Percentiles rank a stretch among this genome's conserved stretches.
Evolutionary conservation across 2,329 filamentous ascomycete genomes (phyloP).

Genomic region (Pseudocercospora fuligena): DNA sequence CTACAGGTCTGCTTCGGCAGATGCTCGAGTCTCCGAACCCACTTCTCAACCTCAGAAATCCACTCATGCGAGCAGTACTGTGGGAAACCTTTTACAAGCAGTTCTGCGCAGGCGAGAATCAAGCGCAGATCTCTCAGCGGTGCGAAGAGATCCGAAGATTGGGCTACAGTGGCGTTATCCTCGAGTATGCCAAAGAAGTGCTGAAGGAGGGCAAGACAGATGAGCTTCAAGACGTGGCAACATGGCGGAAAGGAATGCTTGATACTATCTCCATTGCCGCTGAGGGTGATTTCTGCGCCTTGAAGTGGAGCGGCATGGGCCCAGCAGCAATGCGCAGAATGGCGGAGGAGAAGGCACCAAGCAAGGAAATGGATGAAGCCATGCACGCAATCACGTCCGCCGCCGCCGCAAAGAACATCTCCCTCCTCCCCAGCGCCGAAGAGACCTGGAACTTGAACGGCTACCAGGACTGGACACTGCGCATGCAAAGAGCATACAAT

Average conservation of each 20-base stretch:
- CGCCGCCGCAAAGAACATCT: slow-evolving; percentile 70
- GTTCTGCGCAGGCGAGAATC: slow-evolving; percentile 83
- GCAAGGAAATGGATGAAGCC: slow-evolving; percentile 67
- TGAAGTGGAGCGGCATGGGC: slow-evolving; percentile 82
- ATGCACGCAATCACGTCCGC: slow-evolving; percentile 77
- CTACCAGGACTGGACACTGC: slow-evolving; percentile 79
- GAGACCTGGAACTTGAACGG: slow-evolving; percentile 78
- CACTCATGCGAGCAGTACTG: slow-evolving; percentile 69
- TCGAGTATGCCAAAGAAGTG: slow-evolving; percentile 83
- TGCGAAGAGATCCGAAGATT: slow-evolving; percentile 70
- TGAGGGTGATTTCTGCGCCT: slow-evolving; percentile 59
- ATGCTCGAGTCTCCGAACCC: slow-evolving; percentile 72
- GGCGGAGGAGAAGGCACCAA: slow-evolving; percentile 65
- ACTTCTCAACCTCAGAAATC: slow-evolving; percentile 73
- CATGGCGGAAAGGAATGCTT: slow-evolving; percentile 76
- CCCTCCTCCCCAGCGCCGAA: slow-evolving; percentile 84
- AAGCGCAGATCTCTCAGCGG: slow-evolving; percentile 68
- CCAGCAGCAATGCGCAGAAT: slow-evolving; percentile 71
- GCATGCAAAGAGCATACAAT: slow-evolving; percentile 68
- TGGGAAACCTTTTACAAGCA: slow-evolving; percentile 88
- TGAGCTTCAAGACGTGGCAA: slow-evolving; percentile 65
- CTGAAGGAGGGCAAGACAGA: slow-evolving; percentile 61
- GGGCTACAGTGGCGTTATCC: slow-evolving; percentile 81
- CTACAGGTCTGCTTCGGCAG: slow-evolving; percentile 68
- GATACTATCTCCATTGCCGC: slow-evolving; percentile 66